A percentile compares a stretch with the other conserved stretches of the same genome.
phyloP scores from a whole-genome alignment of 108 stramenopile species.

The Pseudonitzschia pungens region DNA sequence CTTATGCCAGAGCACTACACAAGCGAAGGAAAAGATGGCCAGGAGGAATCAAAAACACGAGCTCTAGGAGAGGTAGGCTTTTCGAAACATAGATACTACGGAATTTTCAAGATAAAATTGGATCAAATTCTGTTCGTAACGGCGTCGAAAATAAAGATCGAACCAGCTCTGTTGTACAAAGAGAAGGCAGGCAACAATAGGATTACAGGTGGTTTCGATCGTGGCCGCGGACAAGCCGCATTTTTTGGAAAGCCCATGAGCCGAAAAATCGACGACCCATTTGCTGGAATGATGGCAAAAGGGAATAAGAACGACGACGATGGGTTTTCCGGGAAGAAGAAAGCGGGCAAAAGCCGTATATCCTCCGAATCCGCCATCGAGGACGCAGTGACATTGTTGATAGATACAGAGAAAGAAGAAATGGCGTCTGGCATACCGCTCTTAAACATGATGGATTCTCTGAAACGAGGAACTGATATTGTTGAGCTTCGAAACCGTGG shows the following conservation, averaged over 20 bases:
- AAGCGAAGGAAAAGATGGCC: conserved; percentile 21
- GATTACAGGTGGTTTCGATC: not conserved
- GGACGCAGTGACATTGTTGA: conserved; percentile 45
- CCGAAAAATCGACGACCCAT: conserved; percentile 52
- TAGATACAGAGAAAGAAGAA: conserved; percentile 58
- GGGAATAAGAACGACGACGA: conserved; percentile 51
- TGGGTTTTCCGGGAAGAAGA: conserved; percentile 20
- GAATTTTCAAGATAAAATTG: conserved; percentile 50
- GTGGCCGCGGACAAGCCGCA: conserved; percentile 25
- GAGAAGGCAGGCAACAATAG: conserved; percentile 30
- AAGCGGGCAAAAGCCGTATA: not conserved
- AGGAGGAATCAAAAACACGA: conserved; percentile 35
- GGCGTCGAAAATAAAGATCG: conserved; percentile 60
- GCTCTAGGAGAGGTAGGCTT: conserved; percentile 58
- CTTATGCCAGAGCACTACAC: conserved; percentile 64
- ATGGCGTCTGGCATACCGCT: conserved; percentile 37
- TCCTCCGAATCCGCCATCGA: conserved; percentile 48
- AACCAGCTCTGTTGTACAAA: conserved; percentile 51
- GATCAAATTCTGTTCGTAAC: conserved; percentile 73
- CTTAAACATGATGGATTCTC: conserved; percentile 57
- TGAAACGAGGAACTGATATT: conserved; percentile 62
- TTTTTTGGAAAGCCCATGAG: conserved; percentile 40
- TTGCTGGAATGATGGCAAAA: conserved; percentile 72
- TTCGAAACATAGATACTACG: conserved; percentile 48
- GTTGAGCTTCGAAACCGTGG: conserved; percentile 60